A percentile compares a stretch with the other conserved stretches of the same genome.
phyloP scores from a whole-genome alignment of 2,329 filamentous ascomycete genomes.

The Penicillium sp. region DNA sequence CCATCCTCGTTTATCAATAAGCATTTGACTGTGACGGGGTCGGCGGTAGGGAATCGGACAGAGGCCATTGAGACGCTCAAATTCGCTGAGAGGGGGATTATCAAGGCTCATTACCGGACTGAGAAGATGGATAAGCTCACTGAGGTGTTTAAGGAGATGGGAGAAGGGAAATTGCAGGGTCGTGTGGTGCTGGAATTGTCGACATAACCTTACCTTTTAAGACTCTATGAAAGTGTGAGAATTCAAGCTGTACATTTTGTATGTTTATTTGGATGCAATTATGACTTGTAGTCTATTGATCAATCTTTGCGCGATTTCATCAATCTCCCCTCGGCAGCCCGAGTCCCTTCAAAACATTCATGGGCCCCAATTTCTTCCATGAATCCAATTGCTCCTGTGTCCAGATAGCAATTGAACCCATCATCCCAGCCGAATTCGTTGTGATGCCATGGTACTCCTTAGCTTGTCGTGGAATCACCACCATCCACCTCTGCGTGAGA shows the following conservation, averaged over 20 bases:
- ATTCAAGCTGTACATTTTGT: background rate
- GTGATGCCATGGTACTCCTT: conserved; percentile 37
- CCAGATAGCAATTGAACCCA: conserved; percentile 37
- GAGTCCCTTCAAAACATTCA: conserved; percentile 36
- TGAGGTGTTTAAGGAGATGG: conserved; percentile 46
- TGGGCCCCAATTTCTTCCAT: conserved; percentile 40
- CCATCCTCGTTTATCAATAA: conserved; percentile 42
- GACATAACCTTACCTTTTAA: too few species aligned
- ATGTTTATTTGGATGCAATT: background rate
- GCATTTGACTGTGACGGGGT: conserved; percentile 48
- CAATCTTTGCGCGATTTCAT: background rate
- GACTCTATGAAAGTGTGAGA: background rate
- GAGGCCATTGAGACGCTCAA: conserved; percentile 51
- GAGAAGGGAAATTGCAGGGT: conserved; percentile 43
- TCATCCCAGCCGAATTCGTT: conserved; percentile 49
- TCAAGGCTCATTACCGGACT: conserved; percentile 43
- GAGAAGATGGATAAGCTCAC: conserved; percentile 50
- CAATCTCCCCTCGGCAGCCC: conserved; percentile 22
- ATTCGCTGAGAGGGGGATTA: conserved; percentile 46
- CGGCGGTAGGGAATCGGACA: conserved; percentile 50
- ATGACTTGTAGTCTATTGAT: background rate
- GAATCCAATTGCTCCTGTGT: conserved; percentile 34
- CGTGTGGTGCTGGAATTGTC: conserved; percentile 48
- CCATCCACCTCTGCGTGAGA: conserved; percentile 44
- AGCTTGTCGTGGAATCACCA: conserved; percentile 48